Conservation (phyloP, 805 yeast species). For the Yueomyces sinensis region DNA sequence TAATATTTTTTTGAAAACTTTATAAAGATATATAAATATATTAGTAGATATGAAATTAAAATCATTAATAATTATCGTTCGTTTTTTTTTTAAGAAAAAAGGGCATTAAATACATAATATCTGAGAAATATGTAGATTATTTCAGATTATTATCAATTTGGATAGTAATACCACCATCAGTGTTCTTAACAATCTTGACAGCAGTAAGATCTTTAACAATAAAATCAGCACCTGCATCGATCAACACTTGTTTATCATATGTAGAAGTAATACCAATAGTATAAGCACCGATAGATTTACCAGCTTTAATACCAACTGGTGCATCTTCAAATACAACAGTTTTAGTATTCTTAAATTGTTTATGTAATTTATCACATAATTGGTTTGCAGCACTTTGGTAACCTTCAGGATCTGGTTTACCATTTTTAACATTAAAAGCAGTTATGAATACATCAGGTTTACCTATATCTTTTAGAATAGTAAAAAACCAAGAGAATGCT, state of each 20-base stretch:
- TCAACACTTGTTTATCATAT: conserved; percentile 47
- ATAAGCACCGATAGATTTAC: conserved; percentile 60
- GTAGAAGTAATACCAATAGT: conserved; percentile 67
- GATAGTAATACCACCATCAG: conserved; percentile 5
- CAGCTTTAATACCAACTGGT: conserved; percentile 68
- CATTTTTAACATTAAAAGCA: conserved; percentile 55
- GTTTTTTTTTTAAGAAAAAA: no score
- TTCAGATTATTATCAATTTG: conserved; percentile 6
- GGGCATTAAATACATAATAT: no score
- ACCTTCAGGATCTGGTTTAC: conserved; percentile 76
- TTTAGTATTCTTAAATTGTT: conserved; percentile 12
- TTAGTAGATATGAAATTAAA: no score
- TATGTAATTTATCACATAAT: conserved; percentile 29
- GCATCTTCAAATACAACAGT: conserved; percentile 74
- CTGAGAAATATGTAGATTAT: no score
- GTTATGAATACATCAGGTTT: conserved; percentile 62
- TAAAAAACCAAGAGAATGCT: conserved; percentile 58
- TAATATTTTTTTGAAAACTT: no score
- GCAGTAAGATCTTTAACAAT: conserved; percentile 50
- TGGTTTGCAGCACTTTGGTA: conserved; percentile 43
- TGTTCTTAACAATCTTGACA: conserved; percentile 6
- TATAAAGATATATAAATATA: no score
- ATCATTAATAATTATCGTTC: no score
- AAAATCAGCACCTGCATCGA: conserved; percentile 61
- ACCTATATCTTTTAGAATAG: conserved; percentile 34